Evolutionary conservation across 352 stramenopile species (phyloP).

Genomic region (Globisporangium paddicum): DNA sequence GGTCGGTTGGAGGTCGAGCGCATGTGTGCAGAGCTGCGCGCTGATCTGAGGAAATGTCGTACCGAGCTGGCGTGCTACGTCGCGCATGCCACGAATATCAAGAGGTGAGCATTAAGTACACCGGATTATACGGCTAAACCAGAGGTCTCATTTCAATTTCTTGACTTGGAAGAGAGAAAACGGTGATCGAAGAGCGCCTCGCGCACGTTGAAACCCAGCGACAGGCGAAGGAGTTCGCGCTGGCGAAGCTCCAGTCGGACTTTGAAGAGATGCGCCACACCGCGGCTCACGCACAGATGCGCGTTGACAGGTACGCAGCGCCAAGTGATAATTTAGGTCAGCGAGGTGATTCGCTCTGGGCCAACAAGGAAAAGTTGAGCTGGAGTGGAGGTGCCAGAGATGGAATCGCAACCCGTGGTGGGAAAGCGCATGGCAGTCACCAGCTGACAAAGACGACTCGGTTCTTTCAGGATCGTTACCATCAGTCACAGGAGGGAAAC

Average conservation of each 20-base stretch:
- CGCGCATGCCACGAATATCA: slow-evolving; percentile 33
- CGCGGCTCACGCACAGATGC: slow-evolving; percentile 33
- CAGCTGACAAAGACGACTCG: neutral
- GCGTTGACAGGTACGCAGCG: slow-evolving; percentile 23
- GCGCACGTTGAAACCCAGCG: slow-evolving; percentile 29
- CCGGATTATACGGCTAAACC: neutral
- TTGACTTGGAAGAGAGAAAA: slow-evolving; percentile 36
- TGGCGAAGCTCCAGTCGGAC: slow-evolving; percentile 23
- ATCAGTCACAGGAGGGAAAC: neutral
- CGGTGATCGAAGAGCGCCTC: slow-evolving; percentile 41
- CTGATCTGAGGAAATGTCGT: slow-evolving; percentile 39
- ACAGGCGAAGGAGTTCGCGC: slow-evolving; percentile 29
- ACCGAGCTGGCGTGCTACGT: slow-evolving; percentile 50
- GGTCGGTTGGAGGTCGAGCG: slow-evolving; percentile 34
- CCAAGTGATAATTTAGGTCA: neutral
- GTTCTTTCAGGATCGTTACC: slow-evolving; percentile 8
- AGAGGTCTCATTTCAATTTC: neutral
- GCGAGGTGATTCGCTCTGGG: neutral
- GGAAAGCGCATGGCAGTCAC: neutral
- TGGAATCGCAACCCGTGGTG: neutral
- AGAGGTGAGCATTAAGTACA: slow-evolving; percentile 23
- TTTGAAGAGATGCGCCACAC: slow-evolving; percentile 38
- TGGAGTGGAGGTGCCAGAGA: neutral
- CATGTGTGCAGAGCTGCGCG: slow-evolving; percentile 40
- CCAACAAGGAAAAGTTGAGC: slow-evolving; percentile 2